A percentile compares a stretch with the other conserved stretches of the same genome.
phyloP scores from a whole-genome alignment of 441 rosid genomes.

The Corymbia citriodora region DNA sequence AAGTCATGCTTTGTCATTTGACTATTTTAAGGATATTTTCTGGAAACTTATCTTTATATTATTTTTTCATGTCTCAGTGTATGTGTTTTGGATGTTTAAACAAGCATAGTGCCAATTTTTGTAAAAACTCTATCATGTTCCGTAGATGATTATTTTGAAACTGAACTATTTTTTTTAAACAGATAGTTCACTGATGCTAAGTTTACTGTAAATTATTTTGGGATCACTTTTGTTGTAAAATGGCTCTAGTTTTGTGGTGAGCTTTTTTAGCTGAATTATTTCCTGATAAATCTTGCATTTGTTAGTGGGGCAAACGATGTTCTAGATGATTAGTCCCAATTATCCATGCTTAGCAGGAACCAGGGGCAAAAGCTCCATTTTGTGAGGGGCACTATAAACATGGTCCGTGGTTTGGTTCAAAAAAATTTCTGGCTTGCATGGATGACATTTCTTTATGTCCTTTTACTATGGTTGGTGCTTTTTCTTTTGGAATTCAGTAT shows the following conservation, averaged over 20 bases:
- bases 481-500: neutral
- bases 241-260: neutral
- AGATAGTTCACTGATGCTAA: neutral
- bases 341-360: neutral
- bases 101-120: neutral
- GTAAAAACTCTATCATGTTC: neutral
- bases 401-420: neutral
- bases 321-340: neutral
- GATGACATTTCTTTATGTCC: neutral
- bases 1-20: neutral
- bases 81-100: neutral
- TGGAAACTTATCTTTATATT: neutral
- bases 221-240: neutral
- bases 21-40: neutral
- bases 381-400: neutral
- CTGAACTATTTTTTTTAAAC: neutral
- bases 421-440: neutral
- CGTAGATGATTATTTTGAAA: neutral
- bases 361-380: neutral
- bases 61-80: neutral
- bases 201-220: neutral
- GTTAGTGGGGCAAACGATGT: neutral
- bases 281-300: neutral
- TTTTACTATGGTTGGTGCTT: neutral
- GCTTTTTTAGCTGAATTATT: neutral